These are phyloP conservation scores for Cercospora brassicicola DNA, from an alignment of 2,329 filamentous ascomycete species.

Conservation along the genomic window DNA sequence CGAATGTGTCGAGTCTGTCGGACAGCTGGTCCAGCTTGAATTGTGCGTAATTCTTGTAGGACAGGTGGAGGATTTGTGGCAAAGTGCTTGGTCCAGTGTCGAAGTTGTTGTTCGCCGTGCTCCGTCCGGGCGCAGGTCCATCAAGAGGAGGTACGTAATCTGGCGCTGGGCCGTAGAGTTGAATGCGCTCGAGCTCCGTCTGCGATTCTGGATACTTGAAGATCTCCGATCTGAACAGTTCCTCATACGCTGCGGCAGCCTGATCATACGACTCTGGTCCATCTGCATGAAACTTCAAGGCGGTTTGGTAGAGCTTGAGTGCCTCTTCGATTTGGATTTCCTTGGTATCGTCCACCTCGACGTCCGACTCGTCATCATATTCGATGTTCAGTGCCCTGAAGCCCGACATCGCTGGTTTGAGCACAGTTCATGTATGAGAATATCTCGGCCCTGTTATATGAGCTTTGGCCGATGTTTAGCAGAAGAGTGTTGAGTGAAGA, in stretches of 20 bases:
- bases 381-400: constrained; percentile 93
- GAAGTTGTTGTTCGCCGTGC: constrained; percentile 49
- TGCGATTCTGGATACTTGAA: constrained; percentile 86
- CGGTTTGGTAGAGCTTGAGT: constrained; percentile 87
- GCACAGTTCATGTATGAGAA: neutral
- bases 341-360: constrained; percentile 91
- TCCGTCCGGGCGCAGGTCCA: constrained; percentile 43
- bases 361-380: constrained; percentile 83
- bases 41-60: constrained; percentile 93
- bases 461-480: neutral
- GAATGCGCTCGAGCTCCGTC: constrained; percentile 77
- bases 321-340: constrained; percentile 97
- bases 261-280: constrained; percentile 73
- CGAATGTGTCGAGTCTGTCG: constrained; percentile 29
- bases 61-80: constrained; percentile 85
- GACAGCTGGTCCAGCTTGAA: constrained; percentile 70
- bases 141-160: constrained; percentile 43
- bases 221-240: constrained; percentile 86
- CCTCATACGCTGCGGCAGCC: constrained; percentile 77
- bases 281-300: constrained; percentile 87
- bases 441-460: neutral
- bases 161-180: constrained; percentile 48
- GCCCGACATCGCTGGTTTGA: constrained; percentile 49
- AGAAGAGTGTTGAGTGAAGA: neutral
- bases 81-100: constrained; percentile 78